Evolutionary conservation across 306 rosid species (phyloP).

Genomic region (Rosa multiflora): DNA sequence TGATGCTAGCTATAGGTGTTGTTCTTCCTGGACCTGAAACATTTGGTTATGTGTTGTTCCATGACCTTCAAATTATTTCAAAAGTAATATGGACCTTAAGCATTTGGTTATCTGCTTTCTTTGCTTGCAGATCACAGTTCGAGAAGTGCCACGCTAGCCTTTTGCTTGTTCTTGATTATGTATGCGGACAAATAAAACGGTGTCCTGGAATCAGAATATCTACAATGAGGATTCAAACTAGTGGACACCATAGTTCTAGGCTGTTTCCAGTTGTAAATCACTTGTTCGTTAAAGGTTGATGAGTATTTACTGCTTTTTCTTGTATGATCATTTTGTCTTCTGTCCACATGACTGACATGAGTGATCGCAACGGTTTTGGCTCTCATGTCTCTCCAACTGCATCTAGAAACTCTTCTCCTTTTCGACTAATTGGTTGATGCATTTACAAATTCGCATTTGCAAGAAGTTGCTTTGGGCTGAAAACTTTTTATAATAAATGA

Average conservation of each 20-base stretch:
- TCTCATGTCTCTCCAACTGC: too few species aligned
- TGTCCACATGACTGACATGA: not conserved
- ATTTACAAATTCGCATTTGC: too few species aligned
- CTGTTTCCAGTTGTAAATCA: conserved; percentile 3
- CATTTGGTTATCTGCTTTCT: not conserved
- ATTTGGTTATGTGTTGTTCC: not conserved
- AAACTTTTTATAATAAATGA: too few species aligned
- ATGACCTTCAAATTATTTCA: not conserved
- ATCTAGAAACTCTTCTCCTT: too few species aligned
- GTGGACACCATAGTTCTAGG: not conserved
- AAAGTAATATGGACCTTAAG: not conserved
- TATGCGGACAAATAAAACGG: conserved; percentile 13
- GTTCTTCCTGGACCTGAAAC: not conserved
- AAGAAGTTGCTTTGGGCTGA: too few species aligned
- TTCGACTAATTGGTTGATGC: too few species aligned
- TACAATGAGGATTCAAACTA: not conserved
- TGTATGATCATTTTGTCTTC: not conserved
- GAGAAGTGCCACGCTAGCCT: conserved; percentile 37
- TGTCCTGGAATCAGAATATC: not conserved
- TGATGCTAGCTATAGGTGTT: too few species aligned
- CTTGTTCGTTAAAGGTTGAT: not conserved
- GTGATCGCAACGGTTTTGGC: too few species aligned
- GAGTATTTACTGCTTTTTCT: not conserved
- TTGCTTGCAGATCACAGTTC: conserved; percentile 47
- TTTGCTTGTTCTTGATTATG: not conserved